Conservation (phyloP, 768 basidiomycete genomes). For the Suillus lakei region DNA sequence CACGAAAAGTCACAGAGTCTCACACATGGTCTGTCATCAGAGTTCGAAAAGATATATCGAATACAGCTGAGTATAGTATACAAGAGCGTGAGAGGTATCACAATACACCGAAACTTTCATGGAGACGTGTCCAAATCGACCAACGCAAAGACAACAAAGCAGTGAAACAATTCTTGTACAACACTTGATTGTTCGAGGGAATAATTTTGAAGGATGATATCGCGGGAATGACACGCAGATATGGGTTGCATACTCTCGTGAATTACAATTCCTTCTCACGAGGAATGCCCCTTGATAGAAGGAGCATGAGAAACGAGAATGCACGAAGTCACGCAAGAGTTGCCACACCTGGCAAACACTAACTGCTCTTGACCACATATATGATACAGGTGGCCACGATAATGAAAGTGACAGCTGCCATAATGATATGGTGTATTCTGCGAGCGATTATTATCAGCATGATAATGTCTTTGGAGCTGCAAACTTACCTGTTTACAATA, state of each 20-base stretch:
- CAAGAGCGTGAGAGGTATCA: slow-evolving; percentile 8
- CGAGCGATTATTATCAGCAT: neutral
- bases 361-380: slow-evolving; percentile 42
- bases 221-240: neutral
- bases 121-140: neutral
- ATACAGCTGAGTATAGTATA: neutral
- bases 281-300: neutral
- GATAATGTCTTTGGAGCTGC: slow-evolving; percentile 18
- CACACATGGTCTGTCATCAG: slow-evolving; percentile 3
- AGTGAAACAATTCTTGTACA: neutral
- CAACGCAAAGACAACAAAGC: neutral
- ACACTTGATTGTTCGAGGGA: neutral
- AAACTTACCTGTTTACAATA: slow-evolving; percentile 56
- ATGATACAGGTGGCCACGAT: slow-evolving; percentile 58
- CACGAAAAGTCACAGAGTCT: neutral
- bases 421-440: slow-evolving; percentile 58
- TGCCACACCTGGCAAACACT: slow-evolving; percentile 9
- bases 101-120: neutral
- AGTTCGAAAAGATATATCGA: neutral
- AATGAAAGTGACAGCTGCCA: slow-evolving; percentile 50
- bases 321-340: neutral
- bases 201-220: neutral
- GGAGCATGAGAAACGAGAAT: slow-evolving; percentile 3
- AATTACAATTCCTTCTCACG: neutral
- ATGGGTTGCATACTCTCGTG: neutral